Base-by-base conservation (phyloP, 768 basidiomycete genomes). In the Dentipellis fragilis region DNA sequence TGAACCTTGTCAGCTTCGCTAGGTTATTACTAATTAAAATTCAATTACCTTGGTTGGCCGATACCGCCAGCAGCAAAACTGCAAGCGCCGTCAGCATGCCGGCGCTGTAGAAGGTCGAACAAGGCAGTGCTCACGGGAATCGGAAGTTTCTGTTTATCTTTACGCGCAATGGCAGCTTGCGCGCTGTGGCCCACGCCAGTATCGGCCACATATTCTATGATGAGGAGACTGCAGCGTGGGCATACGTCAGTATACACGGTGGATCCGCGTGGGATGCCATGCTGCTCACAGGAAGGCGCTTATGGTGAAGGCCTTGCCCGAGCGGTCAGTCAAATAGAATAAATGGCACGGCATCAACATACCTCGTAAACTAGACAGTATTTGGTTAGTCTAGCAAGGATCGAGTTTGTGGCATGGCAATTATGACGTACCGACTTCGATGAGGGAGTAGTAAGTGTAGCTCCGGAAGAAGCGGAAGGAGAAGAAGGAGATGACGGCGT, bases 51-150 rank as follows among this genome's bases (percentile, higher is more conserved):
- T 92, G 14, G 88, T 88, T 0, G 89, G 89, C 14, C 89, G 74
- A 66, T 86, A 92, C 63, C 86, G 75, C 81, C 82, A 89, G 64
- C 76, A 91, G 66, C 88, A 89, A 61, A 93, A 81, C 87, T 90
- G 65, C 3, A 11, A 35, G 22, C n/a, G 48, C 12, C 34, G 46
- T 12, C 36, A 23, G 37, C 40, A 29, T 29, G 37, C 42, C 29
- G 19, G 29, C 11, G 37, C 45, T 16, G 10, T 12, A 10, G 37
- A 14, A 23, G 21, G 2, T 17, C n/a, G 16, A 38, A 38, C 36
- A 19, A 9, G 14, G 10, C 49, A 4, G 19, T 19, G 71, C 80
- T 63, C 59, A 81, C 77, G 4, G 89, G 89, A 11, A 90, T 63
- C 9, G 90, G 86, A 10, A 95, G 70, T 17, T 77, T 68, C 47